phyloP scores from a whole-genome alignment of 2,329 filamentous ascomycete genomes.

The Colletotrichum sp. region DNA sequence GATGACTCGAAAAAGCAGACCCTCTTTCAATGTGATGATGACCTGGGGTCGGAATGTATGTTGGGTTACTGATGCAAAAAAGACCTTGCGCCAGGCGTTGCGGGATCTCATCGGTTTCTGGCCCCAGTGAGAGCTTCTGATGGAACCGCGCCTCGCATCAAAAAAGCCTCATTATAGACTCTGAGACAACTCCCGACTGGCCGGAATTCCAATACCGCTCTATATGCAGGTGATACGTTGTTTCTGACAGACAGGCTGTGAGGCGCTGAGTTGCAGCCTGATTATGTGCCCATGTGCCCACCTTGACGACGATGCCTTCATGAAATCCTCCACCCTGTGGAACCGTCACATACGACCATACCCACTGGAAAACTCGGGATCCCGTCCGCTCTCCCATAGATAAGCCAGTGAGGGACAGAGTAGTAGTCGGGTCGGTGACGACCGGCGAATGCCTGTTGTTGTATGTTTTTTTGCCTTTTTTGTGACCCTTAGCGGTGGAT shows the following conservation, averaged over 20 bases:
- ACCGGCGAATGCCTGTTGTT: background rate
- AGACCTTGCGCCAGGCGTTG: background rate
- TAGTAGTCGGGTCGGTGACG: background rate
- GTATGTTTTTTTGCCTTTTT: background rate
- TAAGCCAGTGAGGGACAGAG: background rate
- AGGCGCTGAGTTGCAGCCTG: background rate
- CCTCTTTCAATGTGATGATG: background rate
- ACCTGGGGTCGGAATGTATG: background rate
- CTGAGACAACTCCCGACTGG: background rate
- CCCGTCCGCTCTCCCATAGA: background rate
- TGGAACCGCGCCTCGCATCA: background rate
- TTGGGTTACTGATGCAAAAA: background rate
- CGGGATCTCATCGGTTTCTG: background rate
- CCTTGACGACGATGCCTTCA: background rate
- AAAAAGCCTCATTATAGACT: background rate
- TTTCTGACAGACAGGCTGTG: background rate
- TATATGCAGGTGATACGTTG: background rate
- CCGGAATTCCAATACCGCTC: background rate
- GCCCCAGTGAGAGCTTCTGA: background rate
- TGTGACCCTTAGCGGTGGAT: no score
- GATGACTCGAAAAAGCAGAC: background rate
- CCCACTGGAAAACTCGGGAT: background rate
- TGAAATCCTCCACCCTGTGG: rapidly evolving
- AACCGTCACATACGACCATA: background rate
- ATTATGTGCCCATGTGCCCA: background rate